A percentile compares a stretch with the other conserved stretches of the same genome.
Evolutionary conservation across 257 asterid genomes (phyloP).

Genomic region (Ligustrum vulgare): DNA sequence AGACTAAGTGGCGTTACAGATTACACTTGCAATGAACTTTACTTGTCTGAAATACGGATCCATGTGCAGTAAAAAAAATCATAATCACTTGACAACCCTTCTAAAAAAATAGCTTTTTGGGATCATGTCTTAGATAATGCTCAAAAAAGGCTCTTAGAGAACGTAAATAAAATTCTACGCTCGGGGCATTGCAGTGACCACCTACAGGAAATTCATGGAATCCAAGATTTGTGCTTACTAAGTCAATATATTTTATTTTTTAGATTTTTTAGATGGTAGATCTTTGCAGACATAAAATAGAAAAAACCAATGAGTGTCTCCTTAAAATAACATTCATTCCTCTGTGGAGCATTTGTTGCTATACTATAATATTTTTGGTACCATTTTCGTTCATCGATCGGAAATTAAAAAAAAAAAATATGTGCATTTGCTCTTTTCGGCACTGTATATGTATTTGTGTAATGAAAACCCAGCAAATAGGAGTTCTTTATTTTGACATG

Average conservation of each 20-base stretch:
- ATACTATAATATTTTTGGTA: background rate
- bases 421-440: background rate
- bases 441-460: background rate
- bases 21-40: no score
- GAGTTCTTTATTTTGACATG: background rate
- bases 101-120: background rate
- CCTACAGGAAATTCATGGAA: background rate
- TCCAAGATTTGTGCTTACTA: background rate
- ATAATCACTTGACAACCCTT: background rate
- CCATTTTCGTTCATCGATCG: background rate
- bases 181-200: background rate
- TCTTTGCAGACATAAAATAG: background rate
- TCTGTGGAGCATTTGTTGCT: background rate
- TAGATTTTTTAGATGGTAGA: background rate
- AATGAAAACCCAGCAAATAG: background rate
- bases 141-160: background rate
- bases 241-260: background rate
- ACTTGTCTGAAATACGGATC: background rate
- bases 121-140: background rate
- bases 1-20: background rate
- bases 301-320: background rate
- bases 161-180: no score
- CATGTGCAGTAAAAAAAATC: background rate
- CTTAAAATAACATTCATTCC: background rate
- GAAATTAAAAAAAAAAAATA: no score